A percentile compares a stretch with the other conserved stretches of the same genome.
phyloP scores from a whole-genome alignment of 2,329 filamentous ascomycete species.

The Thermoascus crustaceus region DNA sequence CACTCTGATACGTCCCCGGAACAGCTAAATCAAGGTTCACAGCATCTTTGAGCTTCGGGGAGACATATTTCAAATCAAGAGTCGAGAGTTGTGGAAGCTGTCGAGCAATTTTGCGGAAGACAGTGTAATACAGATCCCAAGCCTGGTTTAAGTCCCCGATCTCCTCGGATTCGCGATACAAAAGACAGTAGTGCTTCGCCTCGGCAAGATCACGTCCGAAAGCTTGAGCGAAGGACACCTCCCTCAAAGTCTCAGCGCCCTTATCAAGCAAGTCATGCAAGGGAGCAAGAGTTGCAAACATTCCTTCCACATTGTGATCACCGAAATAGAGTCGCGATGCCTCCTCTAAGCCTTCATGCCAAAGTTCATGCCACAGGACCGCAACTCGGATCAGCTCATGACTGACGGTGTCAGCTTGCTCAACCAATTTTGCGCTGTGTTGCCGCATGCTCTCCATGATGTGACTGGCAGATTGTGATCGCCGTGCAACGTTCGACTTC shows the following conservation, averaged over 20 bases:
- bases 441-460: conserved; percentile 99
- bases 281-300: conserved; percentile 85
- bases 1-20: conserved; percentile 86
- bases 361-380: conserved; percentile 96
- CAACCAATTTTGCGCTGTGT: conserved; percentile 84
- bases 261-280: conserved; percentile 85
- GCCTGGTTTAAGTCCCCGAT: conserved; percentile 93
- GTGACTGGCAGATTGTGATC: conserved; percentile 77
- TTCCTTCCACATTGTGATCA: conserved; percentile 93
- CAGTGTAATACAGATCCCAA: conserved; percentile 98
- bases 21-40: conserved; percentile 84
- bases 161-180: conserved; percentile 81
- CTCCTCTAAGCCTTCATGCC: conserved; percentile 97
- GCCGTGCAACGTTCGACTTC: conserved; percentile 81
- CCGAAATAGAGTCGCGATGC: conserved; percentile 95
- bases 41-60: conserved; percentile 79
- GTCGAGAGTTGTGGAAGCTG: conserved; percentile 89
- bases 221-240: conserved; percentile 95
- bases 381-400: conserved; percentile 95
- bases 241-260: conserved; percentile 84
- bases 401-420: conserved; percentile 91
- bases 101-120: conserved; percentile 89
- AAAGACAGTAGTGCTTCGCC: conserved; percentile 89
- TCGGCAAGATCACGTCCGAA: conserved; percentile 94
- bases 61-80: conserved; percentile 93